Conservation (phyloP, 1,139 yeast species). For the Schwanniomyces etchellsii region DNA sequence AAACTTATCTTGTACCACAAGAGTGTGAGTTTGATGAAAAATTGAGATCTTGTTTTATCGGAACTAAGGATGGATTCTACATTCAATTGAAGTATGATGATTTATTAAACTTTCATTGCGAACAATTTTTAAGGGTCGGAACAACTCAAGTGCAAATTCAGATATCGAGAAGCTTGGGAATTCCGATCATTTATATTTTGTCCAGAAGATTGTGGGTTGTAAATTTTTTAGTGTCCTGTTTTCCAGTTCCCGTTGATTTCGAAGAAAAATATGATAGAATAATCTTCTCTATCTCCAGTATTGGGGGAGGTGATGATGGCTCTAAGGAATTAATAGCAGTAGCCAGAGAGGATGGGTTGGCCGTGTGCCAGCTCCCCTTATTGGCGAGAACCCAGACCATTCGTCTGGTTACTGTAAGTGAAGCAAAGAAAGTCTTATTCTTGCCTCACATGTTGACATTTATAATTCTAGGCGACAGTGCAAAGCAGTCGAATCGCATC, state of each 20-base stretch:
- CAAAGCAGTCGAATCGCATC: slow-evolving; percentile 18
- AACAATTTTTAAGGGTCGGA: slow-evolving; percentile 18
- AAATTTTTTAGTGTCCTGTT: slow-evolving; percentile 22
- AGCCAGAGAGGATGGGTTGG: slow-evolving; percentile 48
- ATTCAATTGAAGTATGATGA: slow-evolving; percentile 12
- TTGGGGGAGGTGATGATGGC: not conserved
- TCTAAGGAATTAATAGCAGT: slow-evolving; percentile 18
- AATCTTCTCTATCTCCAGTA: slow-evolving; percentile 6
- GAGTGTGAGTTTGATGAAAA: not conserved
- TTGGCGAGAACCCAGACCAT: slow-evolving; percentile 22
- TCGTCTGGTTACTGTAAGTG: slow-evolving; percentile 30
- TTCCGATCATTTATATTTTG: slow-evolving; percentile 17
- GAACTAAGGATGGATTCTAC: slow-evolving; percentile 26
- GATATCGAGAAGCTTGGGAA: slow-evolving; percentile 5
- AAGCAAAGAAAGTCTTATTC: slow-evolving; percentile 32
- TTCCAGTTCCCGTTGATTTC: slow-evolving; percentile 38
- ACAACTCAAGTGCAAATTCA: slow-evolving; percentile 15
- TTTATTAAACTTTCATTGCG: slow-evolving; percentile 7
- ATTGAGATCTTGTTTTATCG: slow-evolving; percentile 12
- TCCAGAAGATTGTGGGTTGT: slow-evolving; percentile 41
- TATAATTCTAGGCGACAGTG: slow-evolving; percentile 33
- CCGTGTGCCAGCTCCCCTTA: slow-evolving; percentile 23
- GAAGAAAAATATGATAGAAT: slow-evolving; percentile 28
- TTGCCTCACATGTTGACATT: slow-evolving; percentile 29
- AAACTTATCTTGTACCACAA: not conserved